These are phyloP conservation scores for Annulohypoxylon stygium DNA, from an alignment of 495 filamentous ascomycete species.

Conservation along the genomic window DNA sequence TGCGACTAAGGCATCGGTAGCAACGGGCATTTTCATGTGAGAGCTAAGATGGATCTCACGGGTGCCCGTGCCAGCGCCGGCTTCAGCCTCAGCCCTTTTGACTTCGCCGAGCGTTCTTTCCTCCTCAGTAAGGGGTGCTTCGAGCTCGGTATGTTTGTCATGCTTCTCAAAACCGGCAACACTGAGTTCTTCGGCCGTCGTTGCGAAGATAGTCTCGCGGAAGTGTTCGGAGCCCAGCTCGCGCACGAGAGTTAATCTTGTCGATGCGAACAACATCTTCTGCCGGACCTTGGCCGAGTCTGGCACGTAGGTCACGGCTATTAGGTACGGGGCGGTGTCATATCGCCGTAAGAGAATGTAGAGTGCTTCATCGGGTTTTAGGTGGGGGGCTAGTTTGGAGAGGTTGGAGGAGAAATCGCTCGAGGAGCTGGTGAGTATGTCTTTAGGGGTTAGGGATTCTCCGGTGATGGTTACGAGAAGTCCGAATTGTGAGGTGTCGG, in stretches of 20 bases:
- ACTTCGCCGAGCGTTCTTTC: conserved; percentile 83
- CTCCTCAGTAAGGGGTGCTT: conserved; percentile 87
- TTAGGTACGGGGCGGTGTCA: conserved; percentile 65
- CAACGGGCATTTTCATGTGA: conserved; percentile 74
- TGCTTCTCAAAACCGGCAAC: conserved; percentile 81
- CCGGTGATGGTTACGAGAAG: conserved; percentile 82
- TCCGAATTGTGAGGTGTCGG: conserved; percentile 74
- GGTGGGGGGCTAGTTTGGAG: conserved; percentile 66
- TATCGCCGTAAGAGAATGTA: conserved; percentile 87
- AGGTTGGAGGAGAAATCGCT: conserved; percentile 72
- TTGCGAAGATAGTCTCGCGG: conserved; percentile 79
- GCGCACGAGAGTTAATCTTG: conserved; percentile 82
- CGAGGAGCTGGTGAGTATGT: conserved; percentile 67
- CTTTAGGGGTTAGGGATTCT: conserved; percentile 77
- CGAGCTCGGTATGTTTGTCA: conserved; percentile 74
- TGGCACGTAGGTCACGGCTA: conserved; percentile 91
- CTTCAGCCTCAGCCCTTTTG: conserved; percentile 82
- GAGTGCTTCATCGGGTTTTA: conserved; percentile 79
- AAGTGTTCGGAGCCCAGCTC: conserved; percentile 94
- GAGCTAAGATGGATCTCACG: conserved; percentile 71
- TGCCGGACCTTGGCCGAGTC: conserved; percentile 89
- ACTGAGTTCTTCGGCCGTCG: conserved; percentile 77
- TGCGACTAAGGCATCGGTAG: conserved; percentile 74
- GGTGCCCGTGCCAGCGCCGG: conserved; percentile 75
- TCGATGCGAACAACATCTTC: conserved; percentile 96